A percentile compares a stretch with the other conserved stretches of the same genome.
Evolutionary conservation across 805 yeast genomes (phyloP).

Genomic region (Wickerhamiella alocasiicola): DNA sequence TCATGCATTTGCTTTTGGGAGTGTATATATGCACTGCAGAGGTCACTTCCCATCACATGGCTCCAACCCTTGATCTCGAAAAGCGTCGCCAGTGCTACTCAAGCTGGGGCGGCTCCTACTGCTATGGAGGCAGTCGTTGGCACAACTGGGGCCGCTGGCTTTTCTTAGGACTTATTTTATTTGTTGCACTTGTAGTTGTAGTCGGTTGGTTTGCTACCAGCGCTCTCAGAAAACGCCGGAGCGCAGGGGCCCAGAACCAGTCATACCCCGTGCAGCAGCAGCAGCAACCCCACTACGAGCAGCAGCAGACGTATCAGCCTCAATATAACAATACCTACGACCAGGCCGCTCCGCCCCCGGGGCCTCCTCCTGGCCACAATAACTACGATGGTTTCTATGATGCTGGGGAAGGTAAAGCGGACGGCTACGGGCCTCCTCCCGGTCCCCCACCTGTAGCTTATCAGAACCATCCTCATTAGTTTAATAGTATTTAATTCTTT

Average conservation of each 20-base stretch:
- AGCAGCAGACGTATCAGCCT: constrained; percentile 1
- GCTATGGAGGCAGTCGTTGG: constrained; percentile 4
- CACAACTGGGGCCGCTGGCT: constrained; percentile 7
- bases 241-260: background rate
- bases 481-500: no score
- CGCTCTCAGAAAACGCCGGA: background rate
- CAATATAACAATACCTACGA: background rate
- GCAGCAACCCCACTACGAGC: constrained; percentile 1
- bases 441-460: constrained; percentile 3
- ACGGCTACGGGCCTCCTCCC: constrained; percentile 2
- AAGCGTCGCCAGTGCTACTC: no score
- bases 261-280: constrained; percentile 2
- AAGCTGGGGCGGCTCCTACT: background rate
- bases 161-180: background rate
- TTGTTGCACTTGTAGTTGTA: background rate
- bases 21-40: no score
- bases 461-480: constrained; percentile 3
- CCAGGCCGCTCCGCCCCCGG: background rate
- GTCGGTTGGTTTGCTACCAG: background rate
- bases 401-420: background rate
- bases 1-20: no score
- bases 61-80: no score
- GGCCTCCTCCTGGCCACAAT: constrained; percentile 1
- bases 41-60: no score
- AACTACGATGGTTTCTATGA: background rate